Evolutionary conservation across 2,329 filamentous ascomycete species (phyloP).

Genomic region (Stagonosporopsis tanaceti): DNA sequence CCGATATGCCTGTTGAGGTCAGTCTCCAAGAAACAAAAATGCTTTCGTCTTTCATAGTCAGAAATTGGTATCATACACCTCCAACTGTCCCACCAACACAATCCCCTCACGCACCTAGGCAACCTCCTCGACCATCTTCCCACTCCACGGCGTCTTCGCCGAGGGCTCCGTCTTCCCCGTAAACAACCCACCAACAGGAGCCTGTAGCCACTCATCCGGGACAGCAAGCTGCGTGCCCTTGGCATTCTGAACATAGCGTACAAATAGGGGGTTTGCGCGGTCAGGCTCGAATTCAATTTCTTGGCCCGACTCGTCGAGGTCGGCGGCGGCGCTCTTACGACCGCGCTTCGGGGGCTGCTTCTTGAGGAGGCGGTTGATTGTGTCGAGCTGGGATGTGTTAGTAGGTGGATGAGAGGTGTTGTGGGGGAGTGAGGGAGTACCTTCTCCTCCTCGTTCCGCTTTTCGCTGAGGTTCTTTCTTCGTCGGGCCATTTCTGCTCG

Average conservation of each 20-base stretch:
- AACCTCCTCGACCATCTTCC: conserved; percentile 51
- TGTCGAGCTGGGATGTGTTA: conserved; percentile 73
- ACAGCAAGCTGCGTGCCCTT: conserved; percentile 70
- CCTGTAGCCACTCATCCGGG: conserved; percentile 71
- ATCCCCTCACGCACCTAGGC: conserved; percentile 20
- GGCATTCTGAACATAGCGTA: conserved; percentile 73
- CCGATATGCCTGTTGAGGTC: no score
- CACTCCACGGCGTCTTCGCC: conserved; percentile 35
- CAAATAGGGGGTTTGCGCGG: conserved; percentile 67
- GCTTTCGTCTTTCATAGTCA: not conserved
- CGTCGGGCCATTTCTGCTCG: conserved; percentile 77
- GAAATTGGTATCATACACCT: not conserved
- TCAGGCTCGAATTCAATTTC: conserved; percentile 56
- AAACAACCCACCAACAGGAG: conserved; percentile 70
- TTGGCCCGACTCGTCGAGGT: conserved; percentile 58
- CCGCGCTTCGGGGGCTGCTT: conserved; percentile 79
- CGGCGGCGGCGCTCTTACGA: conserved; percentile 55
- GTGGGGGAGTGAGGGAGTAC: conserved; percentile 46
- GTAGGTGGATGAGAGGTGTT: conserved; percentile 1
- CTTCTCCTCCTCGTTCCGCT: conserved; percentile 82
- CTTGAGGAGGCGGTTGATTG: conserved; percentile 88
- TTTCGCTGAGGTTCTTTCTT: conserved; percentile 77
- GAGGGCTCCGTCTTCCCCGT: conserved; percentile 36
- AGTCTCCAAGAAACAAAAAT: no score
- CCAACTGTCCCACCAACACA: not conserved